Evolutionary conservation across 768 basidiomycete genomes (phyloP).

Genomic region (Leucosporidium scottii): DNA sequence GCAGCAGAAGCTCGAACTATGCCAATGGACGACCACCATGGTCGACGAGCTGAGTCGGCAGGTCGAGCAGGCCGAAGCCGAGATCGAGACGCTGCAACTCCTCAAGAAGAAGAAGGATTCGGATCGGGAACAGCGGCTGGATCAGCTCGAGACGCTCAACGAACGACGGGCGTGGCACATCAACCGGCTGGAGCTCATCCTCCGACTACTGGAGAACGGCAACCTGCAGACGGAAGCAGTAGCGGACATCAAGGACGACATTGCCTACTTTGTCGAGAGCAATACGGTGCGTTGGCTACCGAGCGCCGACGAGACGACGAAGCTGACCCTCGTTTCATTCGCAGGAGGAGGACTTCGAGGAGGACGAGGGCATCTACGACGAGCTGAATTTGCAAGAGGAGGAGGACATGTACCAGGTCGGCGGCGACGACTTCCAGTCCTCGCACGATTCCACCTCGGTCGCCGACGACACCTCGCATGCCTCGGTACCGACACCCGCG

Average conservation of each 20-base stretch:
- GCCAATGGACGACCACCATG: slow-evolving; percentile 72
- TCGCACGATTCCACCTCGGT: slow-evolving; percentile 63
- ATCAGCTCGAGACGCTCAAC: slow-evolving; percentile 79
- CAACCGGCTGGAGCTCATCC: slow-evolving; percentile 79
- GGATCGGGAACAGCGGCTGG: slow-evolving; percentile 61
- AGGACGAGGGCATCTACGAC: slow-evolving; percentile 94
- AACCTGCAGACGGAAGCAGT: slow-evolving; percentile 76
- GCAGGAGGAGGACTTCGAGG: slow-evolving; percentile 95
- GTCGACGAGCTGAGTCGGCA: slow-evolving; percentile 90
- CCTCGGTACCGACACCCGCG: slow-evolving; percentile 36
- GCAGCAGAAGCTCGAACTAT: slow-evolving; percentile 85
- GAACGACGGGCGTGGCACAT: slow-evolving; percentile 96
- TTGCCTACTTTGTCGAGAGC: slow-evolving; percentile 89
- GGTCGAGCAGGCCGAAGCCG: slow-evolving; percentile 88
- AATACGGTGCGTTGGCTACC: slow-evolving; percentile 81
- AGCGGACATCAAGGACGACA: slow-evolving; percentile 78
- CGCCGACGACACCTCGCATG: slow-evolving; percentile 42
- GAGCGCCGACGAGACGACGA: not conserved
- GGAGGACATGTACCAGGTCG: slow-evolving; percentile 68
- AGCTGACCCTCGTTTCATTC: not conserved
- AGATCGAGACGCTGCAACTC: slow-evolving; percentile 77
- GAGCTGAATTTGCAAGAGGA: slow-evolving; percentile 95
- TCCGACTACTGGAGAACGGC: slow-evolving; percentile 89
- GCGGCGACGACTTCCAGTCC: slow-evolving; percentile 62
- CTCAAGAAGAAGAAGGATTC: slow-evolving; percentile 53